Conservation (phyloP, 2,329 filamentous ascomycete genomes). For the Fusarium keratoplasticum region DNA sequence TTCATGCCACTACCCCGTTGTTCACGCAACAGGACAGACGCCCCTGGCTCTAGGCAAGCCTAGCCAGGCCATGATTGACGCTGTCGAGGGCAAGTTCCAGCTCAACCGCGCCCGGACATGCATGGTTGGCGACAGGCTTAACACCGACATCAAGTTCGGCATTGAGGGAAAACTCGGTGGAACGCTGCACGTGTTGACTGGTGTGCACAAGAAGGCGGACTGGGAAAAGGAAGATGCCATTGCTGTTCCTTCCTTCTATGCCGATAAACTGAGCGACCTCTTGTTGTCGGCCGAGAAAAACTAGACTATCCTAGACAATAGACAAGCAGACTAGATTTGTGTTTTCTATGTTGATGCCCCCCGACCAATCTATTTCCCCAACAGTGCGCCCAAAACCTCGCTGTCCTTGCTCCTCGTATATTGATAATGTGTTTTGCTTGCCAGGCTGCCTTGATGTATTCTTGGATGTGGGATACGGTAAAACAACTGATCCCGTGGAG, state of each 20-base stretch:
- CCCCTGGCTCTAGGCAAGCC: conserved; percentile 91
- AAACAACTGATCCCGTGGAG: not conserved
- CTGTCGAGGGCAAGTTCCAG: conserved; percentile 94
- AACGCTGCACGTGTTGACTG: conserved; percentile 90
- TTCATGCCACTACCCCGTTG: conserved; percentile 80
- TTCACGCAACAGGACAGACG: conserved; percentile 75
- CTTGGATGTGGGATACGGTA: not conserved
- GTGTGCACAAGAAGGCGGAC: conserved; percentile 87
- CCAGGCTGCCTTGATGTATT: not conserved
- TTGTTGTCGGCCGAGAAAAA: conserved; percentile 41
- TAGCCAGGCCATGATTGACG: conserved; percentile 99
- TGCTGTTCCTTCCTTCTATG: conserved; percentile 83
- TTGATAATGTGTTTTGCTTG: not conserved
- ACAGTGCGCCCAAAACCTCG: not conserved
- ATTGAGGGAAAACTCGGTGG: conserved; percentile 91
- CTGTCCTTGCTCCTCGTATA: not conserved
- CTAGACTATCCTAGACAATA: conserved; percentile 34
- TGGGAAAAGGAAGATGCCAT: conserved; percentile 76
- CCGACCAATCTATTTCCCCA: not conserved
- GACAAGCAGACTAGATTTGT: conserved; percentile 24
- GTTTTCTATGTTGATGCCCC: not conserved
- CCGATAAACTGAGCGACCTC: conserved; percentile 86
- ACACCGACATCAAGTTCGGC: conserved; percentile 97
- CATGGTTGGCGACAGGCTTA: conserved; percentile 94
- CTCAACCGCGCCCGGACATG: conserved; percentile 87